Evolutionary conservation across 116 monocot species (phyloP).

Genomic region (Thalassia testudinum): DNA sequence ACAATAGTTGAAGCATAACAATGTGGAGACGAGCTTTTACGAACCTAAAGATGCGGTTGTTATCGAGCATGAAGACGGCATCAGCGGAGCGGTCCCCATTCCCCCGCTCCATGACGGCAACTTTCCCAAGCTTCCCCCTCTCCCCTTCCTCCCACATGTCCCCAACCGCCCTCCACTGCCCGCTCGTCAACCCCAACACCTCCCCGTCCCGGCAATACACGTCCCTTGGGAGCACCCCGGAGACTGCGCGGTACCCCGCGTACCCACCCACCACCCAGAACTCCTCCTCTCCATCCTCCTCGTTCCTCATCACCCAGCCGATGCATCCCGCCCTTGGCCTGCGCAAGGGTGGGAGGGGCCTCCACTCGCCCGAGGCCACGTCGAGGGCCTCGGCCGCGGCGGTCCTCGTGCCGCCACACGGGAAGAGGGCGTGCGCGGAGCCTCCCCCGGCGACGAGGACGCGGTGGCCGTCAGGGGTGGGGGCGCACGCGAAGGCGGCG

Average conservation of each 20-base stretch:
- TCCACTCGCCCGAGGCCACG: slow-evolving; percentile 29
- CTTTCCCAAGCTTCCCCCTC: slow-evolving; percentile 45
- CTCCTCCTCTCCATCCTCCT: slow-evolving; percentile 24
- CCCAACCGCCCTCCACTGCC: slow-evolving; percentile 63
- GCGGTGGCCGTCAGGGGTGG: background rate
- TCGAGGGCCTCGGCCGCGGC: slow-evolving; percentile 31
- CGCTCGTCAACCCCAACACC: slow-evolving; percentile 53
- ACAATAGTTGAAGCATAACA: too few species aligned
- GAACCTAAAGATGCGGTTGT: slow-evolving; percentile 61
- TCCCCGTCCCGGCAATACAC: slow-evolving; percentile 60
- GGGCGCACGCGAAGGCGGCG: slow-evolving; percentile 44
- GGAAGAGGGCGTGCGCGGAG: slow-evolving; percentile 52
- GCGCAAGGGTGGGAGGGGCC: slow-evolving; percentile 4
- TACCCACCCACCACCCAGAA: slow-evolving; percentile 90
- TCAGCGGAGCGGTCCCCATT: slow-evolving; percentile 10
- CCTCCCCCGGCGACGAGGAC: slow-evolving; percentile 74
- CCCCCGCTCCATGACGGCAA: slow-evolving; percentile 37
- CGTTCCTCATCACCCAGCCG: slow-evolving; percentile 19
- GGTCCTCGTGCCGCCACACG: slow-evolving; percentile 40
- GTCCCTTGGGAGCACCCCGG: slow-evolving; percentile 56
- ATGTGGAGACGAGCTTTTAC: too few species aligned
- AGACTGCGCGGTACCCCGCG: slow-evolving; percentile 38
- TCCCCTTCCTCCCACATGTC: slow-evolving; percentile 77
- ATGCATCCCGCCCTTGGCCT: slow-evolving; percentile 53
- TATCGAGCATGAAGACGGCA: slow-evolving; percentile 62